Conservation (phyloP, 768 basidiomycete species). For the Agrocybe praecox region DNA sequence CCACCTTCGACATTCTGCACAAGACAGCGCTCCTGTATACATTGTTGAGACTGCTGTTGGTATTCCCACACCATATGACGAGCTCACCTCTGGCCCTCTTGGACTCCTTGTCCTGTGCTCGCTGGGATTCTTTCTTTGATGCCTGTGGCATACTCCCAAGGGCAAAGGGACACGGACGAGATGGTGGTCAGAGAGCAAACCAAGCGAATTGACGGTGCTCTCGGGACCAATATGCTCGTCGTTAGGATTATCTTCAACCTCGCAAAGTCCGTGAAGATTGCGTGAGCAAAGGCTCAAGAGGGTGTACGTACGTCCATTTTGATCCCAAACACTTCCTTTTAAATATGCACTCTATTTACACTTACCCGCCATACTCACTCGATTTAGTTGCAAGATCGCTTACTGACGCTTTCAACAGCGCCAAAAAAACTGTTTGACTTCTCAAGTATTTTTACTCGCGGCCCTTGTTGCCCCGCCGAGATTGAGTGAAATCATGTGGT, state of each 20-base stretch:
- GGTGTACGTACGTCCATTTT: slow-evolving; percentile 8
- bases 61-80: neutral
- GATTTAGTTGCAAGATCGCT: slow-evolving; percentile 6
- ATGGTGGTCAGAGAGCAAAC: slow-evolving; percentile 12
- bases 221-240: slow-evolving; percentile 14
- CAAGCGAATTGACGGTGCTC: slow-evolving; percentile 12
- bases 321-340: slow-evolving; percentile 8
- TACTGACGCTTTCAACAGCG: neutral
- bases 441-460: neutral
- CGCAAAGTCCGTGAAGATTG: slow-evolving; percentile 15
- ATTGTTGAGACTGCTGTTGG: neutral
- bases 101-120: slow-evolving; percentile 65
- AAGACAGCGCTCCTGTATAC: slow-evolving; percentile 48
- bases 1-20: slow-evolving; percentile 68
- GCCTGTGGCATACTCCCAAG: slow-evolving; percentile 48
- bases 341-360: slow-evolving; percentile 8
- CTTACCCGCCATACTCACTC: slow-evolving; percentile 6
- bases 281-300: too few species aligned
- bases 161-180: slow-evolving; percentile 7
- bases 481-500: neutral
- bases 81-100: slow-evolving; percentile 59
- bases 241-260: slow-evolving; percentile 6
- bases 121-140: slow-evolving; percentile 48
- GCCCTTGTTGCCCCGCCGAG: neutral
- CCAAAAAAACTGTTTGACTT: neutral